These are phyloP conservation scores for Musa balbisiana DNA, from an alignment of 202 grass and related monocot species.

Conservation along the genomic window DNA sequence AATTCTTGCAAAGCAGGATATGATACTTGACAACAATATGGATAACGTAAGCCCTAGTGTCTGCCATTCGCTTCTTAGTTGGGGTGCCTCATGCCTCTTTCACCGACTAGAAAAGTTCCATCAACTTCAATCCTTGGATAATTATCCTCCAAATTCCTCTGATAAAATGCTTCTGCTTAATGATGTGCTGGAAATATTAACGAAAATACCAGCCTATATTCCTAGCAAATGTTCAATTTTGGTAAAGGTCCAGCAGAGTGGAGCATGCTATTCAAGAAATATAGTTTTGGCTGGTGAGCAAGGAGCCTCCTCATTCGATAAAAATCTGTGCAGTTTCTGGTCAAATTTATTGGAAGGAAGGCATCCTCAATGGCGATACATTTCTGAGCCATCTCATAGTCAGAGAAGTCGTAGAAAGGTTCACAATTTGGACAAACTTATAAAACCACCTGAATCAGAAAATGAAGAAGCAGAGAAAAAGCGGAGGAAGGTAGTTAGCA, in stretches of 20 bases:
- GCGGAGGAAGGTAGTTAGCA: conserved; percentile 42
- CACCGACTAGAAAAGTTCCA: conserved; percentile 51
- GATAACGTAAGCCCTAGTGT: conserved; percentile 47
- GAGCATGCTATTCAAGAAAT: conserved; percentile 56
- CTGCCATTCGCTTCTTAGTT: conserved; percentile 79
- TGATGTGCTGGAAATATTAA: conserved; percentile 38
- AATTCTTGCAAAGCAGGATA: conserved; percentile 66
- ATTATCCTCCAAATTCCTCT: conserved; percentile 23
- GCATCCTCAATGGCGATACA: conserved; percentile 59
- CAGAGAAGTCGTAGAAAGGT: conserved; percentile 76
- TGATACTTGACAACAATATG: conserved; percentile 59
- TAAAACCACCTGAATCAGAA: conserved; percentile 36
- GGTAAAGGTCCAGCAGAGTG: conserved; percentile 46
- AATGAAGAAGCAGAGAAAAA: conserved; percentile 47
- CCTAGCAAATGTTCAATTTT: conserved; percentile 26
- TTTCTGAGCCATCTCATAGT: conserved; percentile 59
- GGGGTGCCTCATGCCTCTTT: conserved; percentile 73
- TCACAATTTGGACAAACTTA: conserved; percentile 39
- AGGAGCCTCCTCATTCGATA: conserved; percentile 47
- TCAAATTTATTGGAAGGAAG: conserved; percentile 59
- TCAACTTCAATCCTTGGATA: conserved; percentile 29
- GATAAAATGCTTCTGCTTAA: conserved; percentile 36
- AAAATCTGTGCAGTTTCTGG: conserved; percentile 63
- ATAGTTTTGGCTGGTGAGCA: conserved; percentile 60
- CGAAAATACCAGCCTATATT: conserved; percentile 25